Evolutionary conservation across 2,329 filamentous ascomycete species (phyloP), one percentile per base, ranked within the genome.

Genomic region (Phyllosticta citriasiana): DNA sequence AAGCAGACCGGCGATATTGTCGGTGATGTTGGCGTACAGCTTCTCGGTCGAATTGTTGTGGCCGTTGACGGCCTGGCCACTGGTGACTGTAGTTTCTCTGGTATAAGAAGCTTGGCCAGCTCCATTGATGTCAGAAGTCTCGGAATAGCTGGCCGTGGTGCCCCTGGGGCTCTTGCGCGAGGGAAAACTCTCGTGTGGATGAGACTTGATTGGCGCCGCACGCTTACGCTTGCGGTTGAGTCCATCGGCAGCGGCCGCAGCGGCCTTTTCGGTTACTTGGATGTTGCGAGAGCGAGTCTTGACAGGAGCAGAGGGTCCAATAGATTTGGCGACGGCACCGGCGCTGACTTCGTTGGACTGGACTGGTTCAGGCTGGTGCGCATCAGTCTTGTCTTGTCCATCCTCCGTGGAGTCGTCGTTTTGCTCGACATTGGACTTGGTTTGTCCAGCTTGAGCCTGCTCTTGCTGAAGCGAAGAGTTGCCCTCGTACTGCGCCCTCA

Each of bases 211-310:
- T 2, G 40, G 12, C 6, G 40, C 40, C 7, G 12, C 2, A 33
- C 58, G 58, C 53, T 60, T 60, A 25, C 58, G 53, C 58, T 60
- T 60, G 26, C 12, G 55, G 22, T 9, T 50, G 14, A 9, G 33
- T n/a, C 52, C 57, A 40, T 56, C 58, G 14, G 47, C 58, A n/a
- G 35, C 53, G 19, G 33, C 53, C n/a, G 58, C 59, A 4, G 24
- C 50, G 6, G 59, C 59, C 55, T 61, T 61, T 54, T 54, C 53
- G 1, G 59, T 61, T 47, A 53, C 40, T 7, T 61, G 59, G 30
- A 57, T 57, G 40, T 56, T 56, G 54, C 59, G 54, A 30, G 54
- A 27, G 30, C 54, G 59, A 22, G 27, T 47, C 16, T 47, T 47
- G 40, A 47, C 40, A 47, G 40, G 4, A 7, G 40, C 40, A 47